Conservation (phyloP, 768 basidiomycete genomes). For the Termitomyces sp. region DNA sequence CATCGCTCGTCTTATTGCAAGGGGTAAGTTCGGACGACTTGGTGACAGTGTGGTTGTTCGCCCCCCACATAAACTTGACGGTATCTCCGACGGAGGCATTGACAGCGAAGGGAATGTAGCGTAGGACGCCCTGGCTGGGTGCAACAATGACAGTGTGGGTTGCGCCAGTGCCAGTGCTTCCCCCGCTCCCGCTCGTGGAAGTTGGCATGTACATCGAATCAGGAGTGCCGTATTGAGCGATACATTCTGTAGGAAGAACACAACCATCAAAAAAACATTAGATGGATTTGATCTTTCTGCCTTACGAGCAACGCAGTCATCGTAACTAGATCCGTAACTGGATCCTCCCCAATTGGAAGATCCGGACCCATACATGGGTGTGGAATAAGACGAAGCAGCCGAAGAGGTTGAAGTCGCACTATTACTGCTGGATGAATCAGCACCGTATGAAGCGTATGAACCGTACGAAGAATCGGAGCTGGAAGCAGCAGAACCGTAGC, state of each 20-base stretch:
- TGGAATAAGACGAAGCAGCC: conserved; percentile 28
- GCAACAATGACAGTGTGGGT: conserved; percentile 80
- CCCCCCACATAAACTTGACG: conserved; percentile 73
- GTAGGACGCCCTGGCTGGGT: conserved; percentile 70
- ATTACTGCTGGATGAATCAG: conserved; percentile 15
- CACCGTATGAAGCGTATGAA: conserved; percentile 21
- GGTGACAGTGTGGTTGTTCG: conserved; percentile 80
- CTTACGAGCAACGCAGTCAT: conserved; percentile 70
- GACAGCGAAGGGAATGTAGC: conserved; percentile 70
- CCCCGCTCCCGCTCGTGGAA: conserved; percentile 25
- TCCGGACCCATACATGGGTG: conserved; percentile 62
- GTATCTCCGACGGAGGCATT: conserved; percentile 79
- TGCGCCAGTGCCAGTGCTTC: conserved; percentile 44
- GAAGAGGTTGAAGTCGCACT: conserved; percentile 21
- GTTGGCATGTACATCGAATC: conserved; percentile 32
- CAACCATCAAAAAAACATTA: background rate
- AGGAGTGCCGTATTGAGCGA: conserved; percentile 51
- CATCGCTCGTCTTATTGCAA: conserved; percentile 69
- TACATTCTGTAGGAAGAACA: conserved; percentile 46
- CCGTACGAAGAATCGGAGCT: conserved; percentile 19
- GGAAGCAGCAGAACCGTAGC: conserved; percentile 8
- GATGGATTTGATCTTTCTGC: conserved; percentile 6
- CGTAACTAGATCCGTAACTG: no score
- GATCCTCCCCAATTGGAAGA: conserved; percentile 51
- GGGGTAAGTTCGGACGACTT: conserved; percentile 62